Evolutionary conservation across 78 protist species (phyloP), one percentile per base, ranked within the genome.

Genomic region (Mastigamoeba balamuthi): DNA sequence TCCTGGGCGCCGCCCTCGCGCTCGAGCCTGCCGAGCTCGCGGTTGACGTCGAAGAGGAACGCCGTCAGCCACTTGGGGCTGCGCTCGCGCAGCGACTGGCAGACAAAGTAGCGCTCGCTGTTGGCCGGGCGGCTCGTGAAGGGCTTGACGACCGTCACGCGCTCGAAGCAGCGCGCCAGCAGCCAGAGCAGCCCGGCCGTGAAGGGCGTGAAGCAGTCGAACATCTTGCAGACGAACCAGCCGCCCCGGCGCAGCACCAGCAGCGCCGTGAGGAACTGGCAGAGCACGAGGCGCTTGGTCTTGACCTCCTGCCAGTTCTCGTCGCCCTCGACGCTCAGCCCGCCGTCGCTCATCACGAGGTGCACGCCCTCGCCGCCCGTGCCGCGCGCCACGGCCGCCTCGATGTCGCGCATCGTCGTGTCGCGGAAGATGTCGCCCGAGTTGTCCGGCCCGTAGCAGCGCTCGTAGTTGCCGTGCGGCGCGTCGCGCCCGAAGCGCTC

Each of bases 41-140:
- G n/a, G n/a, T n/a, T n/a, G n/a, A n/a, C n/a, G n/a, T n/a, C n/a
- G n/a, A n/a, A n/a, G n/a, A n/a, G n/a, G n/a, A n/a, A n/a, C n/a
- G n/a, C n/a, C n/a, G n/a, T n/a, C n/a, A n/a, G n/a, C n/a, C n/a
- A n/a, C n/a, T n/a, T n/a, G n/a, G n/a, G n/a, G n/a, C n/a, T n/a
- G n/a, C n/a, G n/a, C n/a, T n/a, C n/a, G 58, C 58, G 58, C 58
- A 48, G 17, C 17, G 33, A 17, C 58, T 17, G 58, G 58, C 58
- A 48, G 17, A 17, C 58, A 48, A 48, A 17, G 17, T 80, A 93
- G 40, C 95, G 74, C 78, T 94, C 98, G 6, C 92, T 83, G 81
- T 92, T 93, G 53, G 94, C 93, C 3, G 96, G 98, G 30, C 98
- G 85, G 40, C 90, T 74, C 9, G 94, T 81, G 69, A 53, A 66